Base-by-base conservation (phyloP, 2,329 filamentous ascomycete genomes). In the Bertia moriformis region DNA sequence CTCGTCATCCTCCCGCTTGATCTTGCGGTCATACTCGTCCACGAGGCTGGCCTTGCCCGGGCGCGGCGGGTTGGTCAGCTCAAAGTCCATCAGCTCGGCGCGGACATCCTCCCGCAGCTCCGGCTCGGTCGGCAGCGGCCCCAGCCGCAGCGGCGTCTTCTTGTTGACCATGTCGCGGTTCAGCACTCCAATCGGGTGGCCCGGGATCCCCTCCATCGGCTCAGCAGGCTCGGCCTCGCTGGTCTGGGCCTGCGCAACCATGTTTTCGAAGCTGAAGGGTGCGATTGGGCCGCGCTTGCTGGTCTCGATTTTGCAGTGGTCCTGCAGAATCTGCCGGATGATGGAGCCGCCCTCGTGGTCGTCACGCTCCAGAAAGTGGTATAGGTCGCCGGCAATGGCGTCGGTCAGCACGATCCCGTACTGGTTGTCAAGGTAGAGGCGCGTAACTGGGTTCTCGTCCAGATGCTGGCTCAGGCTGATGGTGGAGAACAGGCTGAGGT, bases 371-470 rank as follows among this genome's bases (percentile, higher is more conserved):
- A 98, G 66, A 49, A 89, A 93, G 48, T 87, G 83, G 51, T 94
- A 81, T 5, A 96, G 70, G 43, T 83, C 83, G 41, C 78, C 79
- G 42, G 83, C 87, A 1, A 87, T 79, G 48, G 88, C 81, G 41
- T 81, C 79, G 49, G 88, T 95, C n/a, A 98, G 64, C 0, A 86
- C 86, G 24, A 98, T 69, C 12, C 86, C 76, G 55, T 96, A 98
- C 56, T 86, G 91, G 65, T 88, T 89, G 41, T 78, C 73, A 30
- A 75, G 73, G 57, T 95, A 98, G 3, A 91, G 65, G 54, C 82
- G 84, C 4, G 83, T 80, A n/a, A 81, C 71, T 2, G 72, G 57
- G 51, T 91, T 93, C 42, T 85, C 78, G 29, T 75, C 66, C 5
- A 91, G 65, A 51, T 98, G 91, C 42, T 83, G 73, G 1, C 86